phyloP scores from a whole-genome alignment of 768 basidiomycete genomes.

The Calocybe gangraenosa region DNA sequence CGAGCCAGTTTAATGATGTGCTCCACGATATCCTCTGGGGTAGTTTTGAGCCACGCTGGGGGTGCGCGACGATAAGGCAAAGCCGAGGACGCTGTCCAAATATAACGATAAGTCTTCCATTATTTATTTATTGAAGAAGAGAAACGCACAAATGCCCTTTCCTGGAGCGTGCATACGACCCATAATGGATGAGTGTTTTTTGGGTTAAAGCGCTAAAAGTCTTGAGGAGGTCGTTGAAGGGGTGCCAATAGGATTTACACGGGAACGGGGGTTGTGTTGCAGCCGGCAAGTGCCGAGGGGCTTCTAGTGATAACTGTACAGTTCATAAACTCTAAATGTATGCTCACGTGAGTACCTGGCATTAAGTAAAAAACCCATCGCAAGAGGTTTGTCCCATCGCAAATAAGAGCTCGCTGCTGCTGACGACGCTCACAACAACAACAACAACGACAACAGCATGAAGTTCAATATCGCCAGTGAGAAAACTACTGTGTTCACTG shows the following conservation, averaged over 20 bases:
- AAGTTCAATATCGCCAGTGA: slow-evolving; percentile 97
- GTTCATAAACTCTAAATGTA: slow-evolving; percentile 51
- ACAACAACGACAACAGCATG: slow-evolving; percentile 51
- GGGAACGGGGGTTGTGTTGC: neutral
- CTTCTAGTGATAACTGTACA: slow-evolving; percentile 56
- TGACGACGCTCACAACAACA: slow-evolving; percentile 1
- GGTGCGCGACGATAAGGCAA: slow-evolving; percentile 96
- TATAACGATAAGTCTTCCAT: no score
- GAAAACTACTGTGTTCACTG: slow-evolving; percentile 23
- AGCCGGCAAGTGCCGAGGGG: slow-evolving; percentile 31
- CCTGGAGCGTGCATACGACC: slow-evolving; percentile 99
- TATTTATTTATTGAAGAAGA: no score
- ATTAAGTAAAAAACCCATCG: slow-evolving; percentile 24
- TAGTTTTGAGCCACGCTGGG: slow-evolving; percentile 95
- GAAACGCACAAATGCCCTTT: slow-evolving; percentile 99
- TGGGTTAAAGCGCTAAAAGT: slow-evolving; percentile 14
- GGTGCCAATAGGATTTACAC: slow-evolving; percentile 15
- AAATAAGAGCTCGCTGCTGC: neutral
- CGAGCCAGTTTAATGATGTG: slow-evolving; percentile 96
- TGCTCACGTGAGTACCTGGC: slow-evolving; percentile 17
- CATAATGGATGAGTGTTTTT: slow-evolving; percentile 49
- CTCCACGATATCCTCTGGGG: slow-evolving; percentile 91
- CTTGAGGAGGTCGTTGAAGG: slow-evolving; percentile 31
- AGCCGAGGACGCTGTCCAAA: slow-evolving; percentile 74
- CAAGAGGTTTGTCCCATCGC: slow-evolving; percentile 32